Percentiles rank a stretch among this genome's conserved stretches.
phyloP scores from a whole-genome alignment of 2,329 filamentous ascomycete genomes.

The Tolypocladium cylindrosporum region DNA sequence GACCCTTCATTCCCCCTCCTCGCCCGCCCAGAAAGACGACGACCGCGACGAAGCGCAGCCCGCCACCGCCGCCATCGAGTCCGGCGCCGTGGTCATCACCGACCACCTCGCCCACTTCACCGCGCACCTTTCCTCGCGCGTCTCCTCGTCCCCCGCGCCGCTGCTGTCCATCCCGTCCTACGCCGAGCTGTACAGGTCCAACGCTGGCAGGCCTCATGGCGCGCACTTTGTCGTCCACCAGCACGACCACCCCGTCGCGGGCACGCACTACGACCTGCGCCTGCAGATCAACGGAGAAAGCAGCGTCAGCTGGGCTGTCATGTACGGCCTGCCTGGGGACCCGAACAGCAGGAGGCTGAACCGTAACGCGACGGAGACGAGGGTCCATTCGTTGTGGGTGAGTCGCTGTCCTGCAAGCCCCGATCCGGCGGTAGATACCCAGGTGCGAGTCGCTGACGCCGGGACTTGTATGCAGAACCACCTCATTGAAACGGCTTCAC shows the following conservation, averaged over 20 bases:
- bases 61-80: constrained; percentile 28
- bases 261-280: constrained; percentile 59
- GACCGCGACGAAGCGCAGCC: constrained; percentile 3
- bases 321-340: constrained; percentile 52
- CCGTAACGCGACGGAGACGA: constrained; percentile 51
- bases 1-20: constrained; percentile 19
- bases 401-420: constrained; percentile 6
- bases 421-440: neutral
- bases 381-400: constrained; percentile 51
- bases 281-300: constrained; percentile 60
- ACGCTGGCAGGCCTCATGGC: constrained; percentile 19
- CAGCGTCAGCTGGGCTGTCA: constrained; percentile 54
- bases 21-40: neutral
- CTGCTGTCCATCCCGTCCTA: constrained; percentile 25
- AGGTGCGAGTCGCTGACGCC: neutral
- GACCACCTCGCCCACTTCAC: constrained; percentile 31
- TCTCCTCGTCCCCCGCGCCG: constrained; percentile 15
- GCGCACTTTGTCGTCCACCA: constrained; percentile 62
- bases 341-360: constrained; percentile 43
- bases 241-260: constrained; percentile 62
- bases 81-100: constrained; percentile 22
- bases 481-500: constrained; percentile 47
- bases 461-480: constrained; percentile 36
- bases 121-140: constrained; percentile 17
- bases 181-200: constrained; percentile 24